Base-by-base conservation (phyloP, 2,329 filamentous ascomycete species). In the Chrysoporthe deuterocubensis region DNA sequence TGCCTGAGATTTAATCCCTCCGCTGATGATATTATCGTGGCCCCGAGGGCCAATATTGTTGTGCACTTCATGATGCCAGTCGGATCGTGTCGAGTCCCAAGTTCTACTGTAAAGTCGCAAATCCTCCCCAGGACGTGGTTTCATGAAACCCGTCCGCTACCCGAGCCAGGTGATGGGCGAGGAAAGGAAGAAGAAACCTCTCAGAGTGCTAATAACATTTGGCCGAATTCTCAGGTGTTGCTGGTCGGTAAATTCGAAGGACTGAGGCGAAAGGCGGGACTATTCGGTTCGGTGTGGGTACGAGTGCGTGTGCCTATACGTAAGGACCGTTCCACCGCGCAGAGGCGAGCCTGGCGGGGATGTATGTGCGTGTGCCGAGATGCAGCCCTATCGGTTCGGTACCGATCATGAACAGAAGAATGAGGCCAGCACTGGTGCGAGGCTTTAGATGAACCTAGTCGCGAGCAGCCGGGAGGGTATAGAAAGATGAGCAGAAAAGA, bases 51-150 rank as follows among this genome's bases (percentile, higher is more conserved):
- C 43, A 78, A 65, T 59, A 77, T 56, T 67, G 72, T 73, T 62
- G 72, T 70, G 4, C 74, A 71, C 72, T 75, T 83, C 82, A 83
- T 84, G 42, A 21, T 76, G 50, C n/a, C 62, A 5, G 56, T 60
- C 18, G 67, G 56, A 16, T 40, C 37, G 54, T 43, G 8, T 18
- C 54, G 52, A 34, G 7, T 62, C 37, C 59, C 9, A 42, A 54
- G 13, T 1, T 52, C 18, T 13, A 34, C 32, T 52, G n/a, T 21
- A 21, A 34, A 34, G 40, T 21, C 21, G 21, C 43, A 18, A 11
- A 40, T 43, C 48, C 61, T 52, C 62, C 59, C 59, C 43, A 21
- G 42, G 43, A 34, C 21, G 59, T 61, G 59, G 43, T 61, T 46
- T 61, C 59, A 44, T n/a, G 8, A 44, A 48, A 7, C 42, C 59